These are phyloP conservation scores for Salicornia ramosissima DNA, from an alignment of 148 eudicot species.

Conservation along the genomic window DNA sequence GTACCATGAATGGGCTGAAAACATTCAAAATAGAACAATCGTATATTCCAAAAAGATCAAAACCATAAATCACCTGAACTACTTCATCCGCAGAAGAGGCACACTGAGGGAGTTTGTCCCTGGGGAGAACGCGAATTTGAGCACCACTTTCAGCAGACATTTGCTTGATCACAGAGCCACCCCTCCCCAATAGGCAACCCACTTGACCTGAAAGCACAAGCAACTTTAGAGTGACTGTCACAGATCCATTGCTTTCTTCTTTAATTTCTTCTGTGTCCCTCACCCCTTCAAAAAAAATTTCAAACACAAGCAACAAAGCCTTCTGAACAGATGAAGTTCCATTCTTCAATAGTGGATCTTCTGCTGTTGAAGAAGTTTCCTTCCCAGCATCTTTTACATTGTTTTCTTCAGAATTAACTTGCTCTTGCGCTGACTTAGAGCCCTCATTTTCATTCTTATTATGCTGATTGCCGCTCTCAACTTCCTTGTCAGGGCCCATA, in stretches of 20 bases:
- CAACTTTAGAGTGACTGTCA: conserved; percentile 48
- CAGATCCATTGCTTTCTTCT: conserved; percentile 41
- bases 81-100: conserved; percentile 82
- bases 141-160: conserved; percentile 84
- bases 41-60: background rate
- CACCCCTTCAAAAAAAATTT: conserved; percentile 53
- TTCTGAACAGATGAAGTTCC: conserved; percentile 50
- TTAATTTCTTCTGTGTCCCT: conserved; percentile 38
- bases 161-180: conserved; percentile 69
- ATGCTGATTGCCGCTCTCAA: conserved; percentile 37
- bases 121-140: conserved; percentile 74
- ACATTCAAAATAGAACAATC: background rate
- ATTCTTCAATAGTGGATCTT: conserved; percentile 40
- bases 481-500: conserved; percentile 46
- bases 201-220: conserved; percentile 80
- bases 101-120: conserved; percentile 68
- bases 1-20: background rate
- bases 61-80: conserved; percentile 58
- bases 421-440: conserved; percentile 33
- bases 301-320: conserved; percentile 71
- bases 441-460: conserved; percentile 35
- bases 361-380: conserved; percentile 32
- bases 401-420: conserved; percentile 30
- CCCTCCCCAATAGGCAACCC: conserved; percentile 59
- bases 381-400: conserved; percentile 35